Base-by-base conservation (phyloP, 1,284 basidiomycete genomes). In the Puccinia novopanici region DNA sequence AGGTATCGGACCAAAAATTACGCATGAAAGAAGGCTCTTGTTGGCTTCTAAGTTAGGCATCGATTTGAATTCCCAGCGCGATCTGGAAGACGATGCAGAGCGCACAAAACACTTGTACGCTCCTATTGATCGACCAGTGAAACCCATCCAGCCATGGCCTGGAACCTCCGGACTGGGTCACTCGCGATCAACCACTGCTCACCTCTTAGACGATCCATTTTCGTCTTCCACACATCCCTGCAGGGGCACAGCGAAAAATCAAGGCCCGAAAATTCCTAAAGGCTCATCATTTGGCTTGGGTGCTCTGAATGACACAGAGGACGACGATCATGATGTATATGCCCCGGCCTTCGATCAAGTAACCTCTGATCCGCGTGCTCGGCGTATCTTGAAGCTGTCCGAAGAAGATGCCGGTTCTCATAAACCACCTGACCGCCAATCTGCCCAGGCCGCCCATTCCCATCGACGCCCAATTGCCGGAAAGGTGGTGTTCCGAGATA, bases 1-100 rank as follows among this genome's bases (percentile, higher is more conserved):
- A 86, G 96, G 95, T 5, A 90, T 98, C 37, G 96, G 96, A 0
- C 94, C 95, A 0, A 90, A 95, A 9, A 88, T 98, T n/a, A 91
- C 93, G 1, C 89, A 92, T 79, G 89, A 90, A 54, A 91, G 93
- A 84, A 89, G 92, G 54, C 90, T 89, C 82, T 87, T 90, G 22
- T 93, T 95, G 50, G 84, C 84, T 27, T 37, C 9, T 71, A 84
- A 83, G 78, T 76, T 72, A 68, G 80, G 84, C 50, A 2, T 84
- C 24, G 63, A 55, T 48, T 82, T 83, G 0, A 72, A 82, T 6
- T 82, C 81, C 9, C 81, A 81, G 2, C 83, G 82, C 0, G 83
- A 83, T 2, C 83, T 82, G 22, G 85, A 85, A 2, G 88, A 88
- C 22, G 90, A 92, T 73, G 91, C 90, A 50, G 93, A 94, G 86